phyloP scores from a whole-genome alignment of 331 rosid genomes.

The Malus hybrid region DNA sequence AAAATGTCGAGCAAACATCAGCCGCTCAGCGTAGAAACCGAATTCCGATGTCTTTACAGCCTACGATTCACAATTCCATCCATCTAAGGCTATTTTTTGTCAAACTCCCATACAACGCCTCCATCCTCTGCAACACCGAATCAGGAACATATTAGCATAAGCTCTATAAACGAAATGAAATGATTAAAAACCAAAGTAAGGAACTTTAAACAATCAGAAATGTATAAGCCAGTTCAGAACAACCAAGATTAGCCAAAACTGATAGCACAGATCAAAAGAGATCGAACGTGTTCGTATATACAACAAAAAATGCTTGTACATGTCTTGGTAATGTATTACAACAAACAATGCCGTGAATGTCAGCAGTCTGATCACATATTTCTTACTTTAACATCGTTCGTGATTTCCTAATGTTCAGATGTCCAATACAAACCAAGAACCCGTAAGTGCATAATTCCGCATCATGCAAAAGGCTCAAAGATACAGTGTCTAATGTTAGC shows the following conservation, averaged over 20 bases:
- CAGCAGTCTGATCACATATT: background rate
- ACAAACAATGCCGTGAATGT: background rate
- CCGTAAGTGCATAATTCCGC: background rate
- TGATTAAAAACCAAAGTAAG: background rate
- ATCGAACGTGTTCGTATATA: background rate
- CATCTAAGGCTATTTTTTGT: slow-evolving; percentile 20
- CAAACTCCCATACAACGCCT: slow-evolving; percentile 79
- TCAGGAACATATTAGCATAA: background rate
- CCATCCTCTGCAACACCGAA: slow-evolving; percentile 51
- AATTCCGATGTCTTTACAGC: background rate
- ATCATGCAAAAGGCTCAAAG: background rate
- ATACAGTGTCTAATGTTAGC: background rate
- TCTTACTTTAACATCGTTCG: background rate
- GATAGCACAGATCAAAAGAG: background rate
- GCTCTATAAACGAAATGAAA: background rate
- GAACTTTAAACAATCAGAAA: background rate
- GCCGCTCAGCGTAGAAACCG: background rate
- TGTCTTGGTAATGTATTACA: background rate
- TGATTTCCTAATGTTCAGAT: background rate
- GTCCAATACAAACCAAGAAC: background rate
- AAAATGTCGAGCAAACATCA: background rate
- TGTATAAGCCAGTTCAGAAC: background rate
- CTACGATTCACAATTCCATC: background rate
- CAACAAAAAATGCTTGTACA: background rate
- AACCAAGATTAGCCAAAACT: background rate